Conservation (phyloP, 805 yeast species). For the Suhomyces sp. region DNA sequence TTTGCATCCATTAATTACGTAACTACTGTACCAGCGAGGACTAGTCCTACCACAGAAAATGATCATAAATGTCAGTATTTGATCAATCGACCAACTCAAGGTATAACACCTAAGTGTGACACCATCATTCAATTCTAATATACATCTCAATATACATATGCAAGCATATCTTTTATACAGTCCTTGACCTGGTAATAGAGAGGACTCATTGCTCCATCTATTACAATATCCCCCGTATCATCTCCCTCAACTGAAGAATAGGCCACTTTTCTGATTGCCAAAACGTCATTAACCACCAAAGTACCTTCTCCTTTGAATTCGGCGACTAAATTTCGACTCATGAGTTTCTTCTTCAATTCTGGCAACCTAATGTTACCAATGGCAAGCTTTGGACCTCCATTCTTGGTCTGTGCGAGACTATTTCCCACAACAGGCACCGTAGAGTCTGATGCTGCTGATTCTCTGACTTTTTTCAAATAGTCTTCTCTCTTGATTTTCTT, state of each 20-base stretch:
- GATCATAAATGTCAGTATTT: no score
- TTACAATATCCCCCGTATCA: slow-evolving; percentile 76
- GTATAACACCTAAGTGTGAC: no score
- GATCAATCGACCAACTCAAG: no score
- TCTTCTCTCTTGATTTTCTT: slow-evolving; percentile 21
- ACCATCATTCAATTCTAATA: slow-evolving; percentile 8
- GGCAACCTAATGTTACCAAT: slow-evolving; percentile 89
- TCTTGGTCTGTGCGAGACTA: not conserved
- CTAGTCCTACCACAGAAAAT: no score
- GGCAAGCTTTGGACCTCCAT: slow-evolving; percentile 47
- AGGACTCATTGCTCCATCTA: slow-evolving; percentile 77
- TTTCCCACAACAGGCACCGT: slow-evolving; percentile 5
- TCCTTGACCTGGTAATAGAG: slow-evolving; percentile 77
- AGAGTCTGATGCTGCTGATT: slow-evolving; percentile 4
- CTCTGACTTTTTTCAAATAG: slow-evolving; percentile 13
- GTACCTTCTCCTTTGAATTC: slow-evolving; percentile 94
- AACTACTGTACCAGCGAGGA: no score
- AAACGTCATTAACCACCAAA: slow-evolving; percentile 74
- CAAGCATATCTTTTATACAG: slow-evolving; percentile 70
- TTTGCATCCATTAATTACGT: no score
- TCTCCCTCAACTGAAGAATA: slow-evolving; percentile 37
- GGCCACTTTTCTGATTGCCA: slow-evolving; percentile 69
- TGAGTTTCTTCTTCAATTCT: slow-evolving; percentile 67
- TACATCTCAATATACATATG: slow-evolving; percentile 50
- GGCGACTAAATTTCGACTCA: slow-evolving; percentile 61